Evolutionary conservation across 1,284 basidiomycete genomes (phyloP).

Genomic region (Omphalotus olearius): DNA sequence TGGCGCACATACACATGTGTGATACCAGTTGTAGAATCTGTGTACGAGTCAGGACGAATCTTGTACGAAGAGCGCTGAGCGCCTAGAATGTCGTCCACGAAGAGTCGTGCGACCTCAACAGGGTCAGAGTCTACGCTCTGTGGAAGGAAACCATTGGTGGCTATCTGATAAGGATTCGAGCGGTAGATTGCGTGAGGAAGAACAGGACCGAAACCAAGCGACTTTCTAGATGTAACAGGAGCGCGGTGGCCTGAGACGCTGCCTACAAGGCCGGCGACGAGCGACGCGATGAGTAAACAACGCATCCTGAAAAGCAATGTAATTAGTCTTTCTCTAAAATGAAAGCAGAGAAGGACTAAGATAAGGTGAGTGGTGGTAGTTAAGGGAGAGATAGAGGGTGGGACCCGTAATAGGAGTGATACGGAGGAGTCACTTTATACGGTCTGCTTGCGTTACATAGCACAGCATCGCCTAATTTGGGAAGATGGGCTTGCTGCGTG

Average conservation of each 20-base stretch:
- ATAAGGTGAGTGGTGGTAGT: no score
- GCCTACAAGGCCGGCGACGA: slow-evolving; percentile 14
- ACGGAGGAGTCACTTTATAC: no score
- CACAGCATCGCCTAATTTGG: no score
- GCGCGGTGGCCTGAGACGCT: slow-evolving; percentile 11
- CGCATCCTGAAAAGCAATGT: slow-evolving; percentile 10
- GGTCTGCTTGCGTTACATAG: no score
- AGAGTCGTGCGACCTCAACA: slow-evolving; percentile 54
- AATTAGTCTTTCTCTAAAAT: not conserved
- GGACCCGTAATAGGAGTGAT: no score
- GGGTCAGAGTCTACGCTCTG: slow-evolving; percentile 39
- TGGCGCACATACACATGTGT: slow-evolving; percentile 85
- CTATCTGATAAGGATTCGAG: slow-evolving; percentile 43
- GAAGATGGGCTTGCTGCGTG: no score
- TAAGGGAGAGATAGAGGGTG: no score
- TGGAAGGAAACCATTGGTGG: slow-evolving; percentile 37
- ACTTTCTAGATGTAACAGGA: slow-evolving; percentile 49
- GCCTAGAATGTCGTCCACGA: slow-evolving; percentile 47
- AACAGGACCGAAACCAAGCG: slow-evolving; percentile 74
- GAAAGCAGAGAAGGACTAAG: no score
- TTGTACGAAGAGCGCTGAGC: slow-evolving; percentile 42
- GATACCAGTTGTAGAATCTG: slow-evolving; percentile 77
- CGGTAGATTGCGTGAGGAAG: slow-evolving; percentile 70
- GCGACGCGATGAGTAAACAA: slow-evolving; percentile 17
- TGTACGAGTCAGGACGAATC: slow-evolving; percentile 81